Conservation (phyloP, 306 rosid genomes). For the Albizia julibrissin region DNA sequence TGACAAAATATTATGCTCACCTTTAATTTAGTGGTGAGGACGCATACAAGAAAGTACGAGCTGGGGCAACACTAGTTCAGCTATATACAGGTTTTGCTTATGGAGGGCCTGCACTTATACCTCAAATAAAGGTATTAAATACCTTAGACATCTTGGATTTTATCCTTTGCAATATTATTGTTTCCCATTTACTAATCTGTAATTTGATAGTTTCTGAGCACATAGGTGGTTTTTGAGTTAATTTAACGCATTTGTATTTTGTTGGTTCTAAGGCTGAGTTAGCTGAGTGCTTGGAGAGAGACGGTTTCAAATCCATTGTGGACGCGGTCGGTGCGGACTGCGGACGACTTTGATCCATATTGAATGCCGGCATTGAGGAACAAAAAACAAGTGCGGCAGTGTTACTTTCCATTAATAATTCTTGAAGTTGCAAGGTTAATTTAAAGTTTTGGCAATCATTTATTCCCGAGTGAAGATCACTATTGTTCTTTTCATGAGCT, state of each 20-base stretch:
- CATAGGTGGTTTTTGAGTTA: background rate
- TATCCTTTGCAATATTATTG: background rate
- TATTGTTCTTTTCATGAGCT: slow-evolving; percentile 18
- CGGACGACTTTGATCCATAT: slow-evolving; percentile 42
- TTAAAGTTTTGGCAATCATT: slow-evolving; percentile 17
- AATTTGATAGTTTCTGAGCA: background rate
- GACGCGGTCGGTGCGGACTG: slow-evolving; percentile 96
- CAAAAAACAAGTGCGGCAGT: slow-evolving; percentile 19
- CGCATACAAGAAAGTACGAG: slow-evolving; percentile 83
- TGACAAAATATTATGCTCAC: background rate
- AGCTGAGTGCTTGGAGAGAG: slow-evolving; percentile 84
- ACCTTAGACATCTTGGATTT: slow-evolving; percentile 25
- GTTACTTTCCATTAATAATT: slow-evolving; percentile 20
- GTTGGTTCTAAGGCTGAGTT: slow-evolving; percentile 66
- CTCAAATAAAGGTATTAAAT: slow-evolving; percentile 81
- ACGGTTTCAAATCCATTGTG: slow-evolving; percentile 78
- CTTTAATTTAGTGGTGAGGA: slow-evolving; percentile 77
- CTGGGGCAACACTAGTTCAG: slow-evolving; percentile 96
- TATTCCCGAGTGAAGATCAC: slow-evolving; percentile 7
- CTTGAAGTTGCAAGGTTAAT: slow-evolving; percentile 22
- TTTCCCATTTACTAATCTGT: background rate
- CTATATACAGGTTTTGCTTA: slow-evolving; percentile 90
- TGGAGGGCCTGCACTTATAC: slow-evolving; percentile 96
- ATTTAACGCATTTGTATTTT: background rate
- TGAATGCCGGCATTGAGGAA: slow-evolving; percentile 9